Evolutionary conservation across 129 eudicot species (phyloP), one percentile per base, ranked within the genome.

Genomic region (Helichrysum umbraculigerum): DNA sequence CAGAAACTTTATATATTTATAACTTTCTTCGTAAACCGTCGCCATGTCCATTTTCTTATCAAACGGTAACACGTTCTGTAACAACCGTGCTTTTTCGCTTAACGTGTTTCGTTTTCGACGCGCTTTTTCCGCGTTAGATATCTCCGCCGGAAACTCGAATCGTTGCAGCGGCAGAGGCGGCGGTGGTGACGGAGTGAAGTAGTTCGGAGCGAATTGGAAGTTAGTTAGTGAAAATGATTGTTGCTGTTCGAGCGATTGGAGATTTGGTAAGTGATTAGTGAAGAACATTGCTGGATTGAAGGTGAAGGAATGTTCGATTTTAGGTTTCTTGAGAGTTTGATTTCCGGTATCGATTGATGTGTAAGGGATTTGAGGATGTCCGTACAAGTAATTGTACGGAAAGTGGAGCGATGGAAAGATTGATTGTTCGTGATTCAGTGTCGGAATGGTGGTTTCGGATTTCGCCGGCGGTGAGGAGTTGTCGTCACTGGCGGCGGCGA

Each of bases 1-100:
- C 15, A 87, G 85, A 58, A 83, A 92, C 66, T 71, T 85, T 59
- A 89, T 73, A 79, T 89, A 92, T 83, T 87, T 89, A 75, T 71
- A 66, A 20, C 92, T 82, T 73, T 87, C 90, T 73, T 89, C 92
- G 22, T 83, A 82, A 70, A 83, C 71, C 37, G 87, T 85, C 59
- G 86, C 85, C 80, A 62, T 84, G 68, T 88, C 96, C 87, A 87
- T 82, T 72, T 80, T 87, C 84, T 61, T 81, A 7, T 79, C 86
- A 72, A 60, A 42, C 2, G 97, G 97, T 22, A 92, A 71, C 62
- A 87, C 78, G 73, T 84, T 86, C 70, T 83, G 84, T 30, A 92
- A 75, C 57, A 79, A 29, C 47, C 79, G 54, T 29, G 79, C 68
- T 76, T 81, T 92, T 9, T 89, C 96, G 72, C 89, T 83, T 10